phyloP scores from a whole-genome alignment of 2,329 filamentous ascomycete genomes.

The Verticillium alfalfae region DNA sequence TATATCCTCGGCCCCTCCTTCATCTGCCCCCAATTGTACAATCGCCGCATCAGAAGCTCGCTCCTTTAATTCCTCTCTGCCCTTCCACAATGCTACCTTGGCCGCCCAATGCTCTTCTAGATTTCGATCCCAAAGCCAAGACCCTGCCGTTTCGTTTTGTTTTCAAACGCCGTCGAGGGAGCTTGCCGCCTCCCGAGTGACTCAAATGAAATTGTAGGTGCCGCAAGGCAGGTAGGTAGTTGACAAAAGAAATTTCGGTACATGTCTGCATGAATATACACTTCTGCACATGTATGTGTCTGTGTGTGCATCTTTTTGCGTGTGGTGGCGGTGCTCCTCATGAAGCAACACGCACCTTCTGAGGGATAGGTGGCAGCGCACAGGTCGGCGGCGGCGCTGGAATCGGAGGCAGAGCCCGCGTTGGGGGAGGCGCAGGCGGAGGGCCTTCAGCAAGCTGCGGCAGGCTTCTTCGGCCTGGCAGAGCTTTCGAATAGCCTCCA shows the following conservation, averaged over 20 bases:
- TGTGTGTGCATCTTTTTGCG: neutral
- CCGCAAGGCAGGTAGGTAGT: neutral
- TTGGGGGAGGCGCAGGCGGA: constrained; percentile 50
- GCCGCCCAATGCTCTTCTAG: neutral
- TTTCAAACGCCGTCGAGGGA: neutral
- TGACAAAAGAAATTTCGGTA: neutral
- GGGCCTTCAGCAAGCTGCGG: constrained; percentile 44
- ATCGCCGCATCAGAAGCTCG: neutral
- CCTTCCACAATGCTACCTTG: neutral
- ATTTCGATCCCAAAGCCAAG: neutral
- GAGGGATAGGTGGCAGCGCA: constrained; percentile 49
- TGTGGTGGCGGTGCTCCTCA: neutral
- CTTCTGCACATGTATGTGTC: neutral
- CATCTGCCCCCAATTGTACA: neutral
- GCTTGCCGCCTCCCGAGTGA: neutral
- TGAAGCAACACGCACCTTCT: constrained; percentile 16
- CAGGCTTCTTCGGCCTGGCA: constrained; percentile 40
- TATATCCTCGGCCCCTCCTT: neutral
- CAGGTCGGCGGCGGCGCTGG: constrained; percentile 49
- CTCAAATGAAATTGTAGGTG: neutral
- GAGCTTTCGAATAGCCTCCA: constrained; percentile 14
- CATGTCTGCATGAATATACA: too few relatives aligned
- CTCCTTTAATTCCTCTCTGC: neutral
- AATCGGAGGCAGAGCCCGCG: constrained; percentile 48
- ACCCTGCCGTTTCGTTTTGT: neutral